Base-by-base conservation (phyloP, 257 asterid species). In the Nyctanthes arbortristis region DNA sequence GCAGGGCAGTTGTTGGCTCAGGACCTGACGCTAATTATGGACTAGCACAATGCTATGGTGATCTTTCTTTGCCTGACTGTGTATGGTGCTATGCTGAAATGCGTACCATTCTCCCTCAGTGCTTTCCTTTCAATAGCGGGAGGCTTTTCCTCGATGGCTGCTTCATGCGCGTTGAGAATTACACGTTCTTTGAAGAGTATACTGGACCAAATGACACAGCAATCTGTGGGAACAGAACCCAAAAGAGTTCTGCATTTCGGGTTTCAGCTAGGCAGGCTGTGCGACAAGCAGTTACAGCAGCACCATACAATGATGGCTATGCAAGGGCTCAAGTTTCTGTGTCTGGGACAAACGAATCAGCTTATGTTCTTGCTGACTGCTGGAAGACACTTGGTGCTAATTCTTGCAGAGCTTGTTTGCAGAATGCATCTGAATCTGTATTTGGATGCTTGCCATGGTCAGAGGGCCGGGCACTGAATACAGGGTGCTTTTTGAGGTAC, bases 401-500 rank as follows among this genome's bases (percentile, higher is more conserved):
- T 2, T 70, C 80, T 47, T 89, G 96, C 30, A 67, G 78, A 56
- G 85, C 86, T 11, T 89, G 96, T 75, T 65, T 87, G 75, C 84
- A 65, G 70, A 85, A 76, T 18, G 96, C 96, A 1, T 69, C 87
- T 36, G 69, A 57, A 0, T 75, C 88, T 4, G 55, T 89, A 27
- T 39, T 40, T 30, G 68, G 86, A 4, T 89, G 96, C 79, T 73
- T 89, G 73, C 96, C 96, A 27, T 57, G 78, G 67, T 82, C 90
- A 0, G 89, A 85, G 75, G 95, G 95, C 20, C 77, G 84, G 65
- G 96, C 89, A 1, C 40, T 89, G n/a, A 75, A 83, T 63, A 85
- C 96, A 0, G 95, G 96, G 34, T 89, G 96, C 54, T 77, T 87
- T 72, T 43, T 89, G 83, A 82, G 92, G 69, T 89, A 85, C 66